Percentiles rank a stretch among this genome's conserved stretches.
These are phyloP conservation scores for Aureobasidium sp. DNA, from an alignment of 2,329 filamentous ascomycete genomes.

Conservation along the genomic window DNA sequence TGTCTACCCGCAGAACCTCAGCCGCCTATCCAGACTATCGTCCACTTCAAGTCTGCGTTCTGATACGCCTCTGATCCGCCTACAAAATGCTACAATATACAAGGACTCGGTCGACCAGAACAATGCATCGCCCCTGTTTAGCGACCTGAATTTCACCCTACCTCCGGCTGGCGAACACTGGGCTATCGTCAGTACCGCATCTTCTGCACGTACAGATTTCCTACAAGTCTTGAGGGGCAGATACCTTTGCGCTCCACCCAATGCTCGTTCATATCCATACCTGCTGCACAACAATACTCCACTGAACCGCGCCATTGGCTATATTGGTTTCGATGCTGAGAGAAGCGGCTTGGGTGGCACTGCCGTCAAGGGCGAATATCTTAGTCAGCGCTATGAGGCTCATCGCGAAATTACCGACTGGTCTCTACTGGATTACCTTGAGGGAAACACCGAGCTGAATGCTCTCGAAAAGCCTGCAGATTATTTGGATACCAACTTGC, in stretches of 20 bases:
- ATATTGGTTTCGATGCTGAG: slow-evolving; percentile 84
- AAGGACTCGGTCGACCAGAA: slow-evolving; percentile 57
- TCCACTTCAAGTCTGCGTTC: background rate
- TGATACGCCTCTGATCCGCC: slow-evolving; percentile 45
- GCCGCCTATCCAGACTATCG: background rate
- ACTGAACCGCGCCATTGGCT: slow-evolving; percentile 65
- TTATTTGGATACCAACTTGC: slow-evolving; percentile 38
- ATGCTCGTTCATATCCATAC: slow-evolving; percentile 70
- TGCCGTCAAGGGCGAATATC: slow-evolving; percentile 66
- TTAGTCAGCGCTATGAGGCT: slow-evolving; percentile 87
- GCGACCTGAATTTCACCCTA: slow-evolving; percentile 61
- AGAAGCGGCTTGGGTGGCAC: slow-evolving; percentile 49
- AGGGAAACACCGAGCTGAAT: slow-evolving; percentile 78
- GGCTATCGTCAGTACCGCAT: slow-evolving; percentile 75
- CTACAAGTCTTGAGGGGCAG: slow-evolving; percentile 71
- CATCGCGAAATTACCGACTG: slow-evolving; percentile 81
- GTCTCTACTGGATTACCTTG: slow-evolving; percentile 70
- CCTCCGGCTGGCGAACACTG: slow-evolving; percentile 46
- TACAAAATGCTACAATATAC: slow-evolving; percentile 77
- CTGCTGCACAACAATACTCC: slow-evolving; percentile 53
- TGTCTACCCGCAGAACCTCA: background rate
- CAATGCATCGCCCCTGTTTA: slow-evolving; percentile 67
- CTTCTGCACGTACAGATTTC: slow-evolving; percentile 73
- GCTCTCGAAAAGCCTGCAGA: slow-evolving; percentile 51
- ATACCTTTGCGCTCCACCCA: slow-evolving; percentile 67